phyloP scores from a whole-genome alignment of 805 yeast genomes.

The Metschnikowia lochheadii region DNA sequence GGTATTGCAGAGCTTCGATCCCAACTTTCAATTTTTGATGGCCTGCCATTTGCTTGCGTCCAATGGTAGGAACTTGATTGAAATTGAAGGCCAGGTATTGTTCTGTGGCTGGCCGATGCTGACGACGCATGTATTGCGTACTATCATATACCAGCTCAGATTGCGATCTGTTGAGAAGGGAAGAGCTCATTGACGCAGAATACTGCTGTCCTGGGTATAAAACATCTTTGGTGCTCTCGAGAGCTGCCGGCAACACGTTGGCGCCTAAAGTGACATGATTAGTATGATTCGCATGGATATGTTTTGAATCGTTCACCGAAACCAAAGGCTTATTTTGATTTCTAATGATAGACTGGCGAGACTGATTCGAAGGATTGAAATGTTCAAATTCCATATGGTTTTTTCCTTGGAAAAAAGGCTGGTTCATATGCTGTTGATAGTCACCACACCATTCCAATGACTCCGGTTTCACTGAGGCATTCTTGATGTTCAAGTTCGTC shows the following conservation, averaged over 20 bases:
- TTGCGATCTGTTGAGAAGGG: neutral
- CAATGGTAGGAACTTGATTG: neutral
- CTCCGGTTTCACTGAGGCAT: neutral
- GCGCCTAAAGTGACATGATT: neutral
- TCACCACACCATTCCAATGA: neutral
- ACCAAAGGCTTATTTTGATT: neutral
- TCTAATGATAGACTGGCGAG: neutral
- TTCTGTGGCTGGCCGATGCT: constrained; percentile 1
- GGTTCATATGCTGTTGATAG: neutral
- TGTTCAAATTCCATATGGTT: neutral
- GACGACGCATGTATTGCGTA: neutral
- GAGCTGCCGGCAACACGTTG: neutral
- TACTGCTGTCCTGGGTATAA: constrained; percentile 6
- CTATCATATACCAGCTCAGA: neutral
- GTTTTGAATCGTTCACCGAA: neutral
- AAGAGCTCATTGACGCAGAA: neutral
- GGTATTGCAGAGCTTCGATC: neutral
- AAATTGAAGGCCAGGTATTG: neutral
- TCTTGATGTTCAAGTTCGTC: constrained; percentile 1
- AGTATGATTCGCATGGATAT: neutral
- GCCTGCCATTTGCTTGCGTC: neutral
- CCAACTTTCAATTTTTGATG: neutral
- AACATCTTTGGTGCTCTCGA: constrained; percentile 5
- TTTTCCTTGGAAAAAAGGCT: neutral
- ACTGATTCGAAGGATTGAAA: neutral